Conservation (phyloP, 495 filamentous ascomycete genomes). For the Trichoderma reesei region DNA sequence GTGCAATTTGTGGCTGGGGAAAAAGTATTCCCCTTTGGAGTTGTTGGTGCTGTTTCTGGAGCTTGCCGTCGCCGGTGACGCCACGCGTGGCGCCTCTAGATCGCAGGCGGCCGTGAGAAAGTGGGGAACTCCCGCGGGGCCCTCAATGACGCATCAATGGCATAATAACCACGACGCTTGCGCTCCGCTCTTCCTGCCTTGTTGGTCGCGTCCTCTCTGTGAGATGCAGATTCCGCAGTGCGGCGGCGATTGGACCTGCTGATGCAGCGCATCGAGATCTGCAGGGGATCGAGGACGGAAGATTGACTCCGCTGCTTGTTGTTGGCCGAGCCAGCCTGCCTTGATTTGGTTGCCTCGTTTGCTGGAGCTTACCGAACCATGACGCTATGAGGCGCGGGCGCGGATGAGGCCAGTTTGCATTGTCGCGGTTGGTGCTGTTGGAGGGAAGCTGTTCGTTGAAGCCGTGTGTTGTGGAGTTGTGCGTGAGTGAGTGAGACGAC, state of each 20-base stretch:
- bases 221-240: not conserved
- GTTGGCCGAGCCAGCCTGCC: too few relatives aligned
- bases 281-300: not conserved
- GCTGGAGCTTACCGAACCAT: not conserved
- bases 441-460: too few relatives aligned
- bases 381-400: not conserved
- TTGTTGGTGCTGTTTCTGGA: too few relatives aligned
- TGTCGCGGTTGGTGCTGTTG: not conserved
- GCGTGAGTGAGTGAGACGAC: too few relatives aligned
- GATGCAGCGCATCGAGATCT: slow-evolving; percentile 1
- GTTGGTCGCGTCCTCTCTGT: not conserved
- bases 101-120: not conserved
- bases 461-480: too few relatives aligned
- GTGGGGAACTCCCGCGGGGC: not conserved
- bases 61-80: not conserved
- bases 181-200: too few relatives aligned
- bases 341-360: not conserved
- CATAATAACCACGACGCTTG: not conserved
- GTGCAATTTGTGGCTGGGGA: too few relatives aligned
- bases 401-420: not conserved
- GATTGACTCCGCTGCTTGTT: not conserved
- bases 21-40: too few relatives aligned
- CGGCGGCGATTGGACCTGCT: not conserved
- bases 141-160: not conserved
- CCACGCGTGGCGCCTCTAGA: not conserved